Conservation (phyloP, 1,139 yeast species). For the Pneumocystis murina region DNA sequence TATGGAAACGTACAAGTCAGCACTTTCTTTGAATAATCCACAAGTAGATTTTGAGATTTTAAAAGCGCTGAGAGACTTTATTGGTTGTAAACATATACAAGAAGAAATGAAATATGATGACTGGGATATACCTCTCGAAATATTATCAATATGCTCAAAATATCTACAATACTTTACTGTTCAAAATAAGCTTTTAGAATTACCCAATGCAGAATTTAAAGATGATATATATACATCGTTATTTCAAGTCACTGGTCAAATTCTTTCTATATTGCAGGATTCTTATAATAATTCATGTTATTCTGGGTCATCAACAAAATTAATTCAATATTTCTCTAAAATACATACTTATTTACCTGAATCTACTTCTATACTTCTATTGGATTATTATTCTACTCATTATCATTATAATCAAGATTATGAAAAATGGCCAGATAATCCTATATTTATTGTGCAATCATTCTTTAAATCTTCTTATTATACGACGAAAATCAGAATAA, state of each 20-base stretch:
- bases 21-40: neutral
- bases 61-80: slow-evolving; percentile 5
- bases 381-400: slow-evolving; percentile 31
- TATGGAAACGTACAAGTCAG: neutral
- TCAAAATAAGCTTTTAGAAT: neutral
- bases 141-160: slow-evolving; percentile 2
- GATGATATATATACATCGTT: neutral
- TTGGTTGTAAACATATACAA: slow-evolving; percentile 3
- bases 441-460: slow-evolving; percentile 31
- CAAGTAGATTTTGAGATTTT: slow-evolving; percentile 3
- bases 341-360: slow-evolving; percentile 29
- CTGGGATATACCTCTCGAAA: slow-evolving; percentile 8
- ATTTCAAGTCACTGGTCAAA: neutral
- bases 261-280: slow-evolving; percentile 3
- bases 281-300: slow-evolving; percentile 16
- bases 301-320: slow-evolving; percentile 32
- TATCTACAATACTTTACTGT: slow-evolving; percentile 1
- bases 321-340: slow-evolving; percentile 33
- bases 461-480: slow-evolving; percentile 30
- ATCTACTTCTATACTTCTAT: slow-evolving; percentile 29
- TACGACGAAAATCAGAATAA: slow-evolving; percentile 27
- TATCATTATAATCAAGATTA: slow-evolving; percentile 41
- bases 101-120: slow-evolving; percentile 7
- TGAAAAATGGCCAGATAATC: slow-evolving; percentile 39
- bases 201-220: neutral